A percentile compares a stretch with the other conserved stretches of the same genome.
Evolutionary conservation across 2,329 filamentous ascomycete species (phyloP).

Genomic region (Epichloe bromicola): DNA sequence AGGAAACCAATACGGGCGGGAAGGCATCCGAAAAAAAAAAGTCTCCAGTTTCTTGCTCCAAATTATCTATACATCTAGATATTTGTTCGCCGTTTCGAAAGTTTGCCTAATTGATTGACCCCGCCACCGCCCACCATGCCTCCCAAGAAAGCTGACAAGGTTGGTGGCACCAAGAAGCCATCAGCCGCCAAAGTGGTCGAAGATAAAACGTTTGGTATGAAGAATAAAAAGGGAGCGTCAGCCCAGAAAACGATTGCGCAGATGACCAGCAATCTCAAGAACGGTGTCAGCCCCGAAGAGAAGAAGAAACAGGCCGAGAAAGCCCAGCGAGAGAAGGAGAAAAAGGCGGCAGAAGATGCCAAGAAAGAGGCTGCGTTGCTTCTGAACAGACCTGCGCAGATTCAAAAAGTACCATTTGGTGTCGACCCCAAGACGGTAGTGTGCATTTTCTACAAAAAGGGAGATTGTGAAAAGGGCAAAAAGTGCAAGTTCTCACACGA

Average conservation of each 20-base stretch:
- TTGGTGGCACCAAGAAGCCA: conserved; percentile 40
- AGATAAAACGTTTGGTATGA: conserved; percentile 99
- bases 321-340: conserved; percentile 64
- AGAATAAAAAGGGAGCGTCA: conserved; percentile 96
- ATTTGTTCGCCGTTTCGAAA: background rate
- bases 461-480: conserved; percentile 90
- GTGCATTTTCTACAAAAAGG: conserved; percentile 95
- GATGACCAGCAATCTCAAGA: conserved; percentile 59
- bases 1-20: background rate
- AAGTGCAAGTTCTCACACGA: conserved; percentile 98
- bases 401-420: conserved; percentile 96
- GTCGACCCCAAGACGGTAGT: conserved; percentile 96
- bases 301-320: conserved; percentile 66
- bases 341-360: conserved; percentile 77
- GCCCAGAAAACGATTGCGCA: conserved; percentile 87
- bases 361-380: conserved; percentile 68
- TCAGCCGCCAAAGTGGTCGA: conserved; percentile 54
- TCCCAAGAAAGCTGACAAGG: conserved; percentile 51
- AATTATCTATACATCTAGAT: background rate
- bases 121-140: conserved; percentile 46
- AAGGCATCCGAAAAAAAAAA: background rate
- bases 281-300: conserved; percentile 70
- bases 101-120: conserved; percentile 2
- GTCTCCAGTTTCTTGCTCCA: background rate
- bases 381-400: conserved; percentile 81